Conservation (phyloP, 257 asterid species). For the Fraxinus excelsior region DNA sequence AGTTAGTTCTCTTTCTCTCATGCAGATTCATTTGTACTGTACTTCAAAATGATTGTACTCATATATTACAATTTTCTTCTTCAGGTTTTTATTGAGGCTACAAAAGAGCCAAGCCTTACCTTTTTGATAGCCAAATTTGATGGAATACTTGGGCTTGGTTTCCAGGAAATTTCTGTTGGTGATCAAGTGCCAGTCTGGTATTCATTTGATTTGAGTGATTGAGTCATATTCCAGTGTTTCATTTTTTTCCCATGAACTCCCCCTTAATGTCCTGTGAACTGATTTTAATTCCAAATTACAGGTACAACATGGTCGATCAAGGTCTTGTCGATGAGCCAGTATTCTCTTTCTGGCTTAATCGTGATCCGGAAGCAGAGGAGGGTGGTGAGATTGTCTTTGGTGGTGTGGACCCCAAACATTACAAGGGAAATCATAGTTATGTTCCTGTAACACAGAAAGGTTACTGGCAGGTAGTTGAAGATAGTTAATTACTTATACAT, state of each 20-base stretch:
- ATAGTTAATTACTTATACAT: not conserved
- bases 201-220: not conserved
- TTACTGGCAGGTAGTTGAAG: conserved; percentile 79
- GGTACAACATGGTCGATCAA: conserved; percentile 87
- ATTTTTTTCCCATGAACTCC: not conserved
- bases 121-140: conserved; percentile 80
- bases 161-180: conserved; percentile 88
- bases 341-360: conserved; percentile 88
- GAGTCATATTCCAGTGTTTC: conserved; percentile 1
- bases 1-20: conserved; percentile 40
- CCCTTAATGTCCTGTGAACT: not conserved
- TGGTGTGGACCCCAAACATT: conserved; percentile 77
- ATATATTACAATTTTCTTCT: conserved; percentile 1
- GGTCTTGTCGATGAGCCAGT: conserved; percentile 72
- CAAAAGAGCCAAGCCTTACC: conserved; percentile 77
- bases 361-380: conserved; percentile 62
- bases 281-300: conserved; percentile 29
- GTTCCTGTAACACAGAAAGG: conserved; percentile 82
- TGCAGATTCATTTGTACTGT: not conserved
- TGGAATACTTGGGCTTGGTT: conserved; percentile 94
- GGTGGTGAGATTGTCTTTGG: conserved; percentile 94
- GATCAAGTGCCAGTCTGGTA: conserved; percentile 89
- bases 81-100: conserved; percentile 84
- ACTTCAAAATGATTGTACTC: not conserved
- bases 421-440: conserved; percentile 67